These are phyloP conservation scores for Lotmaria passim DNA, from an alignment of 208 protist species.

Conservation along the genomic window DNA sequence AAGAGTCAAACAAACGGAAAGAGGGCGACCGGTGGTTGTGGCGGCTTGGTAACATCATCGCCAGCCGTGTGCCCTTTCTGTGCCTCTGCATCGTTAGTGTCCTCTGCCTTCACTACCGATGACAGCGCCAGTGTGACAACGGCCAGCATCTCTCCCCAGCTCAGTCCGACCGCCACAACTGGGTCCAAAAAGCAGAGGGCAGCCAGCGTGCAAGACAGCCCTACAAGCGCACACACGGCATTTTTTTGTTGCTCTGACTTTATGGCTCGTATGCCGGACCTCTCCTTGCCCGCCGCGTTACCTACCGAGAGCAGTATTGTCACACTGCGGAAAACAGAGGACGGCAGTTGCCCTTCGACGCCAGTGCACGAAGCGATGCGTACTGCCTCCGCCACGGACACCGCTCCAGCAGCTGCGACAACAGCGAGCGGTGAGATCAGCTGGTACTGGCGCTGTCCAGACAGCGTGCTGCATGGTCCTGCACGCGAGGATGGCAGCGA, in stretches of 20 bases:
- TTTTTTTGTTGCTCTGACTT: slow-evolving; percentile 25
- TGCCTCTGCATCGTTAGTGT: not conserved
- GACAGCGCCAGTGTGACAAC: not conserved
- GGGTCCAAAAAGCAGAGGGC: not conserved
- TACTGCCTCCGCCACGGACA: not conserved
- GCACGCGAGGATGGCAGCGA: not conserved
- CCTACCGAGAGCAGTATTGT: no score
- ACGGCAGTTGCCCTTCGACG: no score
- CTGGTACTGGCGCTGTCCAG: slow-evolving; percentile 34
- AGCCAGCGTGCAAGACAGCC: no score
- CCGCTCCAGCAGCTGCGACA: not conserved
- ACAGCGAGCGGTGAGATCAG: not conserved
- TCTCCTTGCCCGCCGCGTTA: not conserved
- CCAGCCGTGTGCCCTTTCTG: not conserved
- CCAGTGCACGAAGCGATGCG: not conserved
- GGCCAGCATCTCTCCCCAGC: not conserved
- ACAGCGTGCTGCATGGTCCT: not conserved
- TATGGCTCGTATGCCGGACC: slow-evolving; percentile 23
- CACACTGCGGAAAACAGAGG: no score
- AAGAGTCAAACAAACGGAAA: not conserved
- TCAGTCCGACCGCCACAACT: not conserved
- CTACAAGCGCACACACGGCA: not conserved
- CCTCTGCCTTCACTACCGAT: not conserved
- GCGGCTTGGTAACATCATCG: not conserved
- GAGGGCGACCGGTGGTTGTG: not conserved